Evolutionary conservation across 2,329 filamentous ascomycete species (phyloP), one percentile per base, ranked within the genome.

Genomic region (Metarhizium sp.): DNA sequence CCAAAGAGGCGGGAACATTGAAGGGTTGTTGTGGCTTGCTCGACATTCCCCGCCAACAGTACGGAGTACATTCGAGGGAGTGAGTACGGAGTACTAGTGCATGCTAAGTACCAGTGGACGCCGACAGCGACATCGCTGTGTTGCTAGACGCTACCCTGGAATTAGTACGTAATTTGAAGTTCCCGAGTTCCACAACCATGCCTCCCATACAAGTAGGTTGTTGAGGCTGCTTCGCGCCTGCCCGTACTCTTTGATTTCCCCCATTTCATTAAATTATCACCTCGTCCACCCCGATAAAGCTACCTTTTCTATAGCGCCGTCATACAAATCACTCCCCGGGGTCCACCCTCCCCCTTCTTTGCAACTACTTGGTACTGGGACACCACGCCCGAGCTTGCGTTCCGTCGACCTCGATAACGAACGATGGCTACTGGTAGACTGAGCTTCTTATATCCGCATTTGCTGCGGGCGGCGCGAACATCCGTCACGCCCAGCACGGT

Each of bases 371-470:
- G 25, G 25, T 16, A 16, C 14, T 40, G 14, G 13, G n/a, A 38
- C n/a, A 42, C n/a, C 50, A 20, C 50, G 13, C n/a, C 16, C 51
- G 42, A 14, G 16, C 32, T 36, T 34, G 25, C 45, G 30, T 8
- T 8, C n/a, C 30, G 34, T 38, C 47, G 30, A 45, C 18, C 36
- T 25, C 54, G 53, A 45, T 54, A 53, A 67, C 63, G 58, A 89
- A 48, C 10, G 20, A 48, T 89, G 82, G 77, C 84, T 59, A 76
- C 79, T 29, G 73, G 75, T 58, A 78, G 85, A 63, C 74, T 89
- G 57, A 80, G 81, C 16, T 88, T 88, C 64, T 74, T 89, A 18
- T 88, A 87, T 61, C 85, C 86, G 49, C 82, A 84, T 61, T 70
- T 88, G 54, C 80, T 86, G 68, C 81, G 84, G 54, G 74, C 77